Conservation (phyloP, 2,329 filamentous ascomycete genomes). For the Paecilomyces formosus region DNA sequence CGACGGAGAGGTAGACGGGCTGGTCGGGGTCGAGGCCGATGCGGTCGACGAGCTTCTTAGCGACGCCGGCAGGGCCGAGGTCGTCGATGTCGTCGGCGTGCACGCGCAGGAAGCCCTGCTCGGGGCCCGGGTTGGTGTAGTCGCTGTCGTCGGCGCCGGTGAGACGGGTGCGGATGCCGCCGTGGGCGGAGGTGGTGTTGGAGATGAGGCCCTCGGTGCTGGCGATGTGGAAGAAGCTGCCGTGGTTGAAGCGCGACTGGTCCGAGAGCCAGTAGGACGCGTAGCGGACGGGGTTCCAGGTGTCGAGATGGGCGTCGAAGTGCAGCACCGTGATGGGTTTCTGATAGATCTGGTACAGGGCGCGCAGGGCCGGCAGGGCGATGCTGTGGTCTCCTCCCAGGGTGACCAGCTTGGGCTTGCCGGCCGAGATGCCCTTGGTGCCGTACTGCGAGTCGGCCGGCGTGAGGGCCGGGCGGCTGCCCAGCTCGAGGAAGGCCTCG, state of each 20-base stretch:
- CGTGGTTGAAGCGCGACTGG: slow-evolving; percentile 75
- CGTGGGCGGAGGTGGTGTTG: slow-evolving; percentile 70
- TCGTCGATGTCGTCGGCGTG: slow-evolving; percentile 84
- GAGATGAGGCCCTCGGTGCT: slow-evolving; percentile 70
- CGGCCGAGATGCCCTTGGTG: slow-evolving; percentile 24
- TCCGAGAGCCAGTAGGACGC: slow-evolving; percentile 65
- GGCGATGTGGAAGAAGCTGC: slow-evolving; percentile 87
- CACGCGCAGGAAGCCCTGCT: slow-evolving; percentile 73
- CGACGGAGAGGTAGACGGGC: slow-evolving; percentile 73
- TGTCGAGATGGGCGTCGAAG: slow-evolving; percentile 75
- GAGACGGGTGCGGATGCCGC: slow-evolving; percentile 71
- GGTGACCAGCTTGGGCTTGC: slow-evolving; percentile 52
- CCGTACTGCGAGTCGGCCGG: slow-evolving; percentile 16
- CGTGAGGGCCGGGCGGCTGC: slow-evolving; percentile 36
- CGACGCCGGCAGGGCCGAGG: slow-evolving; percentile 62
- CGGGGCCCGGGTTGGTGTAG: slow-evolving; percentile 61
- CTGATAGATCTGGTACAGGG: slow-evolving; percentile 55
- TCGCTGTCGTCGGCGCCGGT: slow-evolving; percentile 58
- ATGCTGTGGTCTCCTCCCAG: slow-evolving; percentile 69
- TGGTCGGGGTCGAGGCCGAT: slow-evolving; percentile 59
- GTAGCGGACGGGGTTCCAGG: slow-evolving; percentile 74
- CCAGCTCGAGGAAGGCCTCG: slow-evolving; percentile 66
- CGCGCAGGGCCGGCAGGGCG: slow-evolving; percentile 61
- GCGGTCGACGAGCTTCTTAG: slow-evolving; percentile 60
- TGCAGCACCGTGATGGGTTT: slow-evolving; percentile 62